These are phyloP conservation scores for Inga laurina DNA, from an alignment of 306 rosid genomes.

Conservation along the genomic window DNA sequence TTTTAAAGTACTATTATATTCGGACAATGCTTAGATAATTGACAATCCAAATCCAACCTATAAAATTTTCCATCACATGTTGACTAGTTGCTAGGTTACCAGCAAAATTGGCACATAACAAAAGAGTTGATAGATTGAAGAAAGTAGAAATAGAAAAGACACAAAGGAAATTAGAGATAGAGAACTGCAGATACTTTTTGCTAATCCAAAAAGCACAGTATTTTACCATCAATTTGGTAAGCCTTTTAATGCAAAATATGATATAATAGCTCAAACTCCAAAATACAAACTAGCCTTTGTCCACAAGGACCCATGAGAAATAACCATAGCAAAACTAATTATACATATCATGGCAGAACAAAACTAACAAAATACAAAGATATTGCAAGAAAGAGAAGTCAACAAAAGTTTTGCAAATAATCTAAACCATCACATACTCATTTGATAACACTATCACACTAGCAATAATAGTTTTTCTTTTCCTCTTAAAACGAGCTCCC, in stretches of 20 bases:
- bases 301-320: not conserved
- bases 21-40: not conserved
- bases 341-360: not conserved
- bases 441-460: constrained; percentile 46
- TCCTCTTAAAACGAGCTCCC: constrained; percentile 39
- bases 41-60: not conserved
- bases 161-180: not conserved
- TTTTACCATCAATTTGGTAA: not conserved
- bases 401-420: not conserved
- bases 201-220: not conserved
- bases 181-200: not conserved
- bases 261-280: not conserved
- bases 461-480: constrained; percentile 55
- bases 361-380: not conserved
- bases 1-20: not conserved
- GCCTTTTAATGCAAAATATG: not conserved
- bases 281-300: not conserved
- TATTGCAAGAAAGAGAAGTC: not conserved
- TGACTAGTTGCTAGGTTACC: not conserved
- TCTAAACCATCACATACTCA: constrained; percentile 39
- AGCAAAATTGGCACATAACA: not conserved
- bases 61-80: not conserved
- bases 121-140: not conserved
- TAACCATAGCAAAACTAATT: not conserved
- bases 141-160: not conserved